These are phyloP conservation scores for Xylaria intraflava DNA, from an alignment of 495 filamentous ascomycete species.

Conservation along the genomic window DNA sequence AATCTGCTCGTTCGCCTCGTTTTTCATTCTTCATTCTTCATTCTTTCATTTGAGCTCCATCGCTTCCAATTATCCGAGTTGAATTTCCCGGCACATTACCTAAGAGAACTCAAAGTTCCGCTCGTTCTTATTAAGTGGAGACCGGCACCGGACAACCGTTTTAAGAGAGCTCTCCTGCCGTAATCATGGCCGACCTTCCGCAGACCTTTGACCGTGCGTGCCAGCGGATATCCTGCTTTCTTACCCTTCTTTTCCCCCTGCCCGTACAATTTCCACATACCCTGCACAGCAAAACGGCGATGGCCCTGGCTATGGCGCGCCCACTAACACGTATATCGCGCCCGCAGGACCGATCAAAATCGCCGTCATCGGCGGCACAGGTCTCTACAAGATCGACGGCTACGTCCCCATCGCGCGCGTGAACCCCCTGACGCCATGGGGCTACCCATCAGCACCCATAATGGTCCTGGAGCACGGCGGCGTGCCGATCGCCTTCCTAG, in stretches of 20 bases:
- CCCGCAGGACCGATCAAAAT: conserved; percentile 69
- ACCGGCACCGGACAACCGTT: too few species aligned
- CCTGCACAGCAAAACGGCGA: not conserved
- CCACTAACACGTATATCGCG: conserved; percentile 3
- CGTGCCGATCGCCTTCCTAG: conserved; percentile 84
- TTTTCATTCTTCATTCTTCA: not conserved
- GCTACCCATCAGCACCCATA: conserved; percentile 82
- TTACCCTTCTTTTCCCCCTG: conserved; percentile 2
- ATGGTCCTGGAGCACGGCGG: conserved; percentile 76
- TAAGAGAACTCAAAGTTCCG: too few species aligned
- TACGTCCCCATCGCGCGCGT: conserved; percentile 78
- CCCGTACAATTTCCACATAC: not conserved
- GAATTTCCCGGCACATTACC: too few species aligned
- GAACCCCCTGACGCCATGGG: conserved; percentile 79
- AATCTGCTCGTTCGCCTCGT: not conserved
- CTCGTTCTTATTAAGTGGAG: too few species aligned
- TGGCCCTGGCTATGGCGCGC: not conserved
- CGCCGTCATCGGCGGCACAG: conserved; percentile 95
- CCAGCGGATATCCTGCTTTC: conserved; percentile 6
- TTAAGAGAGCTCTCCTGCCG: conserved; percentile 8
- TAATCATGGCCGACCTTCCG: conserved; percentile 50
- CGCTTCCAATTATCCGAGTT: too few species aligned
- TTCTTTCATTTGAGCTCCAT: too few species aligned
- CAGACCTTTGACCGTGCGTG: conserved; percentile 48
- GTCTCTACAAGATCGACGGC: conserved; percentile 61